Evolutionary conservation across 371 early-diverging fungal genomes (phyloP), one percentile per base, ranked within the genome.

Genomic region (Mucor lusitanicus): DNA sequence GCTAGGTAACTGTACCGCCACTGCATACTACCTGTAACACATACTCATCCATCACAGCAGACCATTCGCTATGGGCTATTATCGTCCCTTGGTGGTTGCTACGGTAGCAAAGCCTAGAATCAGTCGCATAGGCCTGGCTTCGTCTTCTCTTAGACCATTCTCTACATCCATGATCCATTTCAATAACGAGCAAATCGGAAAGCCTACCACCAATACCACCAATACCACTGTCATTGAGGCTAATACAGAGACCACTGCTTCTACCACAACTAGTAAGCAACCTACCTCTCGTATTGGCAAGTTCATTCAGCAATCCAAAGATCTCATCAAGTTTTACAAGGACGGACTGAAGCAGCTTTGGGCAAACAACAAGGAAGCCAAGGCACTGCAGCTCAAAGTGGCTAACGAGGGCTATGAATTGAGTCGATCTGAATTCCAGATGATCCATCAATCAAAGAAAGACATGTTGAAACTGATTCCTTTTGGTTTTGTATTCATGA

Each of bases 381-480:
- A 81, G 37, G 74, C 67, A 0, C 63, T 84, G 12, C 56, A 65
- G 21, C 61, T 58, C n/a, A 75, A 75, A 35, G 75, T 83, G 0
- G 37, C 71, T 19, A 72, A 82, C 8, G 76, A 81, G 32, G 85
- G 83, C 30, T 71, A 85, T 53, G 57, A 64, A 15, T 63, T 87
- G 54, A 84, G 72, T 17, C 76, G 90, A 61, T 65, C 74, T 17
- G 87, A 87, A 64, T 84, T 79, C 64, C 87, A 85, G 39, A 66
- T 87, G 63, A 70, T 88, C 48, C 73, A 77, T 59, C 75, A 70
- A 37, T 79, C 87, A 3, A 73, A 82, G 17, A 82, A 78, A 56
- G 87, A 90, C 70, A 70, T 88, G 69, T 60, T 80, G 53, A 85
- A 87, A 33, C 55, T 88, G 58, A 79, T 88, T 63, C 90, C 90